Conservation (phyloP, 148 eudicot genomes). For the Chenopodium berlandieri region DNA sequence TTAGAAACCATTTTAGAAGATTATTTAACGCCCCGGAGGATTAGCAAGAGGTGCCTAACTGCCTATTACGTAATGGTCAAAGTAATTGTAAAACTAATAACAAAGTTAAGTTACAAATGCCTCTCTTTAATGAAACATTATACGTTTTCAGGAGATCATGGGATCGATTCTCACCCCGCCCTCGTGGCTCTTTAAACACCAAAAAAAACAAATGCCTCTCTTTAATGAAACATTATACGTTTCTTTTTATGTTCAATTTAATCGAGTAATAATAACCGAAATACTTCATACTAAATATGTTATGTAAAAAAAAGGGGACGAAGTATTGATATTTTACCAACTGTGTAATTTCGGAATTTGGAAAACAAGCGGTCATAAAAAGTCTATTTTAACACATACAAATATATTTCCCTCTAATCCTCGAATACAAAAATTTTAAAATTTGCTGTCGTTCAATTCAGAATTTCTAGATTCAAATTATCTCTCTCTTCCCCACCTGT, state of each 20-base stretch:
- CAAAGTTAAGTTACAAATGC: neutral
- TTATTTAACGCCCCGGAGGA: too few relatives aligned
- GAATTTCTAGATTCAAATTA: slow-evolving; percentile 6
- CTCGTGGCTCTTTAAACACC: too few relatives aligned
- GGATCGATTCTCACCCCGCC: too few relatives aligned
- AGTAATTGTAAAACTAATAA: neutral
- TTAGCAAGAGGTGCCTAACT: neutral
- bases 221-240: slow-evolving; percentile 9
- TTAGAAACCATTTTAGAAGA: too few relatives aligned
- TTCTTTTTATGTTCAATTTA: neutral
- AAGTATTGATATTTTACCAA: neutral
- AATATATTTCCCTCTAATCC: neutral
- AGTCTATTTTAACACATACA: neutral
- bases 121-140: neutral
- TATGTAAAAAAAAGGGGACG: too few relatives aligned
- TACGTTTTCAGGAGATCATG: too few relatives aligned
- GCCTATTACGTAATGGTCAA: slow-evolving; percentile 16
- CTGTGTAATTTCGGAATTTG: neutral
- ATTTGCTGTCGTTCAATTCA: neutral
- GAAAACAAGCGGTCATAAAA: slow-evolving; percentile 10
- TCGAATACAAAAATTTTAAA: neutral
- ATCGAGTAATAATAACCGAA: too few relatives aligned
- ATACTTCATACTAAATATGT: too few relatives aligned
- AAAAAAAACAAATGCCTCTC: neutral
- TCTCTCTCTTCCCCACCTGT: slow-evolving; percentile 1